phyloP scores from a whole-genome alignment of 2,329 filamentous ascomycete genomes.

The Colletotrichum karsti region DNA sequence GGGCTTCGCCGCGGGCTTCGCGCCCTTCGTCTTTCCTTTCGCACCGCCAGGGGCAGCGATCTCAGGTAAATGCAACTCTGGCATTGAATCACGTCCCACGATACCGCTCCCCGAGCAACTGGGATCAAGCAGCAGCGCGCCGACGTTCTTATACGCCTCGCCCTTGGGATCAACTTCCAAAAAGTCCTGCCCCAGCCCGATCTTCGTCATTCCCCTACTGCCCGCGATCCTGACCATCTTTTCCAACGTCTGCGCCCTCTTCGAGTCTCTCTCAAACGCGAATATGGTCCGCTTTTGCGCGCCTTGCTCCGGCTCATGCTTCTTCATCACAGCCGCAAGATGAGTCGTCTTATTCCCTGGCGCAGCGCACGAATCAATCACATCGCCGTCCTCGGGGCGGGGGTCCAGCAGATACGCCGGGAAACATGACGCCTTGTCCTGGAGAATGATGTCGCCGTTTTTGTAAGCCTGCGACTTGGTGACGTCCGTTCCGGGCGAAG shows the following conservation, averaged over 20 bases:
- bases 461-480: slow-evolving; percentile 78
- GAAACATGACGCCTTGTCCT: slow-evolving; percentile 98
- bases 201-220: slow-evolving; percentile 69
- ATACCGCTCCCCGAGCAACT: slow-evolving; percentile 98
- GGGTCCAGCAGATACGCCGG: slow-evolving; percentile 88
- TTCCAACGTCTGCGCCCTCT: slow-evolving; percentile 77
- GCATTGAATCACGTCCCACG: slow-evolving; percentile 83
- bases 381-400: slow-evolving; percentile 71
- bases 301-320: slow-evolving; percentile 46
- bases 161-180: slow-evolving; percentile 75
- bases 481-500: slow-evolving; percentile 77
- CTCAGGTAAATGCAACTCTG: slow-evolving; percentile 69
- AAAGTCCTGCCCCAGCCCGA: slow-evolving; percentile 84
- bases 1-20: slow-evolving; percentile 24
- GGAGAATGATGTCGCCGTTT: slow-evolving; percentile 82
- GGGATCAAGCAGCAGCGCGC: slow-evolving; percentile 85
- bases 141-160: slow-evolving; percentile 73
- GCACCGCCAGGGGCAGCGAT: slow-evolving; percentile 41
- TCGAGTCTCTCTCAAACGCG: slow-evolving; percentile 81
- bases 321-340: slow-evolving; percentile 76
- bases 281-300: slow-evolving; percentile 62
- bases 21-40: slow-evolving; percentile 41
- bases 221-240: slow-evolving; percentile 87
- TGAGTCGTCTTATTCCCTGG: slow-evolving; percentile 99
- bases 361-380: slow-evolving; percentile 93